These are phyloP conservation scores for Stentor coeruleus DNA, from an alignment of 73 alveolate species.

Conservation along the genomic window DNA sequence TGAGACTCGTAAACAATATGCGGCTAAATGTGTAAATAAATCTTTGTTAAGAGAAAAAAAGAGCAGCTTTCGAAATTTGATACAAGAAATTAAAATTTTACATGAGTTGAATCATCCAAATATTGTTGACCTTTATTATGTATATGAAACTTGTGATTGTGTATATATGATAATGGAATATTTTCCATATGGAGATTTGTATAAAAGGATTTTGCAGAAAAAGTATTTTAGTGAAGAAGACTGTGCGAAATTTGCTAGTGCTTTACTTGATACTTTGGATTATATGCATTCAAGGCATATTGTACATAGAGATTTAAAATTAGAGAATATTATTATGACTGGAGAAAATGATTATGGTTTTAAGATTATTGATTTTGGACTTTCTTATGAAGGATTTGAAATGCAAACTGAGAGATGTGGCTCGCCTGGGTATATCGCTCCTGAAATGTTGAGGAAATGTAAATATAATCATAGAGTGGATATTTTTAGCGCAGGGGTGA, in stretches of 20 bases:
- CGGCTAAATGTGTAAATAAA: background rate
- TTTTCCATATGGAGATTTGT: conserved; percentile 74
- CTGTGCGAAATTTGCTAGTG: conserved; percentile 24
- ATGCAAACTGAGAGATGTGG: conserved; percentile 43
- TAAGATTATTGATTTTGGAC: conserved; percentile 60
- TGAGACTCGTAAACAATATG: background rate
- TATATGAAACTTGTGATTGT: conserved; percentile 57
- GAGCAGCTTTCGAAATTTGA: background rate
- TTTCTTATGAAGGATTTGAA: conserved; percentile 28
- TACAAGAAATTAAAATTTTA: background rate
- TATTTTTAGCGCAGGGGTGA: conserved; percentile 39
- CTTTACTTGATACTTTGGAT: conserved; percentile 21
- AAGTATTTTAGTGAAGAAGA: conserved; percentile 39
- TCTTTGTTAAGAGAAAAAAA: background rate
- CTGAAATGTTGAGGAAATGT: conserved; percentile 47
- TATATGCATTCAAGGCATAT: conserved; percentile 20
- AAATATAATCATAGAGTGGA: conserved; percentile 32
- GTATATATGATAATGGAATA: conserved; percentile 61
- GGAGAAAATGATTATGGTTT: conserved; percentile 19
- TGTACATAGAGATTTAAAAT: conserved; percentile 41
- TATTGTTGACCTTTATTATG: background rate
- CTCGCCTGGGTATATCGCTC: conserved; percentile 71
- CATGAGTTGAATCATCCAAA: background rate
- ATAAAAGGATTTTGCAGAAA: conserved; percentile 65
- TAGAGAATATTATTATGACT: conserved; percentile 37